A percentile compares a stretch with the other conserved stretches of the same genome.
These are phyloP conservation scores for Zalerion maritima DNA, from an alignment of 495 filamentous ascomycete species.

Conservation along the genomic window DNA sequence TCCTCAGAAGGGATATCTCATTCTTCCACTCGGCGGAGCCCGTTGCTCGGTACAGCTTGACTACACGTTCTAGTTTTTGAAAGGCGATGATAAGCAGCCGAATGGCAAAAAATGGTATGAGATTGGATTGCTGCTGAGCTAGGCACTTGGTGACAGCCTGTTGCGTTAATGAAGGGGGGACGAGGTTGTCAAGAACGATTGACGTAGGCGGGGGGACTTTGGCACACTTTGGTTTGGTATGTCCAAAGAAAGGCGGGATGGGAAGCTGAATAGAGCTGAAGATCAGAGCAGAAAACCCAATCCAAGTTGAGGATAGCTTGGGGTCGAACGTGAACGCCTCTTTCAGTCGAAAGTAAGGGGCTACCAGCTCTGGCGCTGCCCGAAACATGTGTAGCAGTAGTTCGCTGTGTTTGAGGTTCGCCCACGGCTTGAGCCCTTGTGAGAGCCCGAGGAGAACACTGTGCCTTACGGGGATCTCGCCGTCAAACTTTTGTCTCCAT, in stretches of 20 bases:
- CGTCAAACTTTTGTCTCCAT: conserved; percentile 50
- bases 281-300: conserved; percentile 78
- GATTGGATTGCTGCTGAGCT: conserved; percentile 48
- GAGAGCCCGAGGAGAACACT: conserved; percentile 58
- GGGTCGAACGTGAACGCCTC: conserved; percentile 77
- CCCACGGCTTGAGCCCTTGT: conserved; percentile 68
- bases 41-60: conserved; percentile 33
- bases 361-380: conserved; percentile 67
- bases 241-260: conserved; percentile 54
- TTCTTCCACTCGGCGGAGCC: conserved; percentile 54
- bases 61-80: conserved; percentile 51
- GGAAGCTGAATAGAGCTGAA: conserved; percentile 63
- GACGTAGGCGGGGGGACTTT: conserved; percentile 58
- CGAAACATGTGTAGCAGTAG: conserved; percentile 66
- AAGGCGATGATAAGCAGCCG: conserved; percentile 65
- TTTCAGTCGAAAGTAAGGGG: conserved; percentile 69
- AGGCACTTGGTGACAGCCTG: conserved; percentile 65
- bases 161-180: conserved; percentile 69
- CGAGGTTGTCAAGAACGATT: conserved; percentile 66
- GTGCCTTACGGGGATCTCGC: conserved; percentile 59
- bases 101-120: conserved; percentile 72
- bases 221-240: conserved; percentile 29
- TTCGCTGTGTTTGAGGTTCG: conserved; percentile 65
- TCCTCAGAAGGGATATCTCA: conserved; percentile 47
- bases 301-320: conserved; percentile 82